Percentiles rank a stretch among this genome's conserved stretches.
Evolutionary conservation across 768 basidiomycete species (phyloP).

Genomic region (Leccinum pellstonianum): DNA sequence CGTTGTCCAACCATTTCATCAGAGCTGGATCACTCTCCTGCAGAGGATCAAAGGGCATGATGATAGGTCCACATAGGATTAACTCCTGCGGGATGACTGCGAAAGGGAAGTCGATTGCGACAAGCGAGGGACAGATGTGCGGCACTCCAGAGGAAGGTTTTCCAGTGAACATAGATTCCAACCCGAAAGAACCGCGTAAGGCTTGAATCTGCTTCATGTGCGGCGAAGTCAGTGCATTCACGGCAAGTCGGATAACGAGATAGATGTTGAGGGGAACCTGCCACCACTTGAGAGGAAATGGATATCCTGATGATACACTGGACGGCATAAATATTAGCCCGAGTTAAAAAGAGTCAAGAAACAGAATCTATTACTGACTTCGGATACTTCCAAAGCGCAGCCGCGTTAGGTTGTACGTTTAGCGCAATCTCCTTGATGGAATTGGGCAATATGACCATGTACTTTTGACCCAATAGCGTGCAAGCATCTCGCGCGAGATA

Average conservation of each 20-base stretch:
- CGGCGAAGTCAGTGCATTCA: neutral
- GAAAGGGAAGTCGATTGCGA: constrained; percentile 2
- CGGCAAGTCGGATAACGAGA: constrained; percentile 1
- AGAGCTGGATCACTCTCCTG: constrained; percentile 9
- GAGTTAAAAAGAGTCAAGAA: neutral
- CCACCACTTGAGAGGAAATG: constrained; percentile 19
- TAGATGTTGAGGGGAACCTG: constrained; percentile 15
- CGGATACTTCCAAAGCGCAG: constrained; percentile 11
- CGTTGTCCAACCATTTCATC: constrained; percentile 13
- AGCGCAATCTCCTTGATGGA: neutral
- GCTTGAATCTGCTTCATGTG: neutral
- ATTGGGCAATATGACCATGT: constrained; percentile 4
- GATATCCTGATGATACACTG: constrained; percentile 12
- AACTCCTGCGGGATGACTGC: constrained; percentile 11
- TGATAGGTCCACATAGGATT: constrained; percentile 9
- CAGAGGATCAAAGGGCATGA: constrained; percentile 10
- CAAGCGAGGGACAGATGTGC: constrained; percentile 6
- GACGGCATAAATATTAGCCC: neutral
- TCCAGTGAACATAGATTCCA: neutral
- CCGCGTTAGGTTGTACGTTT: neutral
- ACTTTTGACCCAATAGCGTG: constrained; percentile 5
- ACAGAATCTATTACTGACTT: neutral
- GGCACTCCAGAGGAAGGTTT: neutral
- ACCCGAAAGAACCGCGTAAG: constrained; percentile 6
- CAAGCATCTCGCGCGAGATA: constrained; percentile 11